These are phyloP conservation scores for Ganoderma lingzhi DNA, from an alignment of 1,284 basidiomycete genomes.

Conservation along the genomic window DNA sequence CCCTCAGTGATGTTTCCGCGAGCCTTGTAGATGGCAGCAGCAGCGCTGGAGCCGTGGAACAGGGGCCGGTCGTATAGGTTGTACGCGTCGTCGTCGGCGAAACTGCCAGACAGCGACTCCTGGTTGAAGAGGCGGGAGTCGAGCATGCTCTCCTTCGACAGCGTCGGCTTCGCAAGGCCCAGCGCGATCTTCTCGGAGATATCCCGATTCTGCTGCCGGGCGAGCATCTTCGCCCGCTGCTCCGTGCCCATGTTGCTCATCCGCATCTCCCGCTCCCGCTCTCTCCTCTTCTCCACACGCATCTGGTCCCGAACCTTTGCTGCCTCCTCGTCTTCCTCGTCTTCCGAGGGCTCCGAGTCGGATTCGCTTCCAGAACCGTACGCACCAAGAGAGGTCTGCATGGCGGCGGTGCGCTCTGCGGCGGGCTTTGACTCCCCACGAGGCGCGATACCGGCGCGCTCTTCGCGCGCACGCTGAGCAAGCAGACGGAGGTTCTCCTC, in stretches of 20 bases:
- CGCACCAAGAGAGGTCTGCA: slow-evolving; percentile 83
- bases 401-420: slow-evolving; percentile 65
- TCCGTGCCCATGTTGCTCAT: slow-evolving; percentile 99
- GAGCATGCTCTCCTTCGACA: slow-evolving; percentile 95
- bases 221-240: slow-evolving; percentile 94
- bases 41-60: slow-evolving; percentile 95
- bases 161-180: slow-evolving; percentile 95
- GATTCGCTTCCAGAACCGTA: slow-evolving; percentile 83
- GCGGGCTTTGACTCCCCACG: slow-evolving; percentile 56
- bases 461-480: slow-evolving; percentile 95
- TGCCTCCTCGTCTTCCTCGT: slow-evolving; percentile 85
- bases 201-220: slow-evolving; percentile 96
- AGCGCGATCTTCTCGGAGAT: slow-evolving; percentile 99
- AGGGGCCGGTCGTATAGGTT: slow-evolving; percentile 95
- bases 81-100: slow-evolving; percentile 94
- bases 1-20: slow-evolving; percentile 84
- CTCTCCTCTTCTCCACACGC: slow-evolving; percentile 90
- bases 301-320: slow-evolving; percentile 89
- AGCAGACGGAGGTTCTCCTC: slow-evolving; percentile 96
- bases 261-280: slow-evolving; percentile 96
- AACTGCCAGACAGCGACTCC: slow-evolving; percentile 82
- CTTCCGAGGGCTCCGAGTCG: slow-evolving; percentile 58
- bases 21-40: slow-evolving; percentile 97
- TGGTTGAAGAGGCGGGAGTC: slow-evolving; percentile 98
- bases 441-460: slow-evolving; percentile 80